Evolutionary conservation across 2,329 filamentous ascomycete genomes (phyloP), one percentile per base, ranked within the genome.

Genomic region (Fusarium ambrosium): DNA sequence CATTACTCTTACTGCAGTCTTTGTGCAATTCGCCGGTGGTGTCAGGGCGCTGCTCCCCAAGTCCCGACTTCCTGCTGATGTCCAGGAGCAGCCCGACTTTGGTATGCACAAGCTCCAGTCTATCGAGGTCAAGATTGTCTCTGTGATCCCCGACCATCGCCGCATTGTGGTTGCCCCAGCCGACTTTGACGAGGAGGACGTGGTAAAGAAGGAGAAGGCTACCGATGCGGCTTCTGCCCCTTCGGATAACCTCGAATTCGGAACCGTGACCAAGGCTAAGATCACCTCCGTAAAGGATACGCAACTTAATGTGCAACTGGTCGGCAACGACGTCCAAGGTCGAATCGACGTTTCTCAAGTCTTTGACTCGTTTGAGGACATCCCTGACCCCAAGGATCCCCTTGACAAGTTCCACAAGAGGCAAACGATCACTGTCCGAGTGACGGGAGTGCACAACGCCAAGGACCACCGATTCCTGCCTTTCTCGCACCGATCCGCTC

Each of bases 391-490:
- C 68, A 98, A 96, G 83, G 87, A 91, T 32, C 96, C 97, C 2
- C 86, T 98, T n/a, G 77, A 79, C 66, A 89, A 89, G 72, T 97
- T 97, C 84, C 89, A 90, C 71, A 86, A 88, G 61, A 93, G 94
- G 76, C 90, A 96, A 68, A 85, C 91, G 55, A 84, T 98, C 34
- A 86, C 89, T 16, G 95, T 95, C 43, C 93, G 92, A 79, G 89
- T 98, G 41, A 87, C 98, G 39, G 96, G 95, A 72, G 89, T 97
- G 36, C 96, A 98, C 80, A 95, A 98, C 84, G 94, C 95, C 60
- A 92, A 93, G 75, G 97, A 94, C 78, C 94, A 98, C 83, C 92
- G 93, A 55, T 99, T 98, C 85, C 87, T 99, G 48, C 95, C 97
- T 3, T 94, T 99, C 78, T 94, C 93, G 41, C 96, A 98, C 84